Evolutionary conservation across 1,284 basidiomycete species (phyloP).

Genomic region (Cutaneotrichosporon spelunceum): DNA sequence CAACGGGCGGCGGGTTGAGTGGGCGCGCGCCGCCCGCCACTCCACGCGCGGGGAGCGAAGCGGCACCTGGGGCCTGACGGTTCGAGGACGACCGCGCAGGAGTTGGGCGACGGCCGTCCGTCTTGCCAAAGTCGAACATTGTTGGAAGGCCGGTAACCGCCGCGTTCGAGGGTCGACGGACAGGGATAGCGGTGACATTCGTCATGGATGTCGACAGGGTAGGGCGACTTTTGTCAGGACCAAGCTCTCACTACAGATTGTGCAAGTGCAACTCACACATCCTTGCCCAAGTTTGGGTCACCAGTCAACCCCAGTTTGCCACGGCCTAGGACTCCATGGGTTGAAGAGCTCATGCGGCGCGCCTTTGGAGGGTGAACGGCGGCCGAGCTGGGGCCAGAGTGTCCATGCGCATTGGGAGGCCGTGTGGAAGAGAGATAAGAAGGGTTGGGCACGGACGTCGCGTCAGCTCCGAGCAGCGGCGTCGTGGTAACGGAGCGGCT

Average conservation of each 20-base stretch:
- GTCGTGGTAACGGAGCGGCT: not conserved
- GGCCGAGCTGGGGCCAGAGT: conserved; percentile 11
- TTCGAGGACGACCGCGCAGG: conserved; percentile 14
- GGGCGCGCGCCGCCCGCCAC: conserved; percentile 17
- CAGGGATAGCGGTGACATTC: conserved; percentile 29
- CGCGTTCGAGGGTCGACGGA: conserved; percentile 33
- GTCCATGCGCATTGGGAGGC: conserved; percentile 23
- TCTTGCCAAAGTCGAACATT: conserved; percentile 48
- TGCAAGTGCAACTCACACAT: not conserved
- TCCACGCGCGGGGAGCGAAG: conserved; percentile 34
- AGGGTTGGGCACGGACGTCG: conserved; percentile 38
- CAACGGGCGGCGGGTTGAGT: conserved; percentile 16
- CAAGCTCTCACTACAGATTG: not conserved
- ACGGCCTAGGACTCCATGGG: conserved; percentile 45
- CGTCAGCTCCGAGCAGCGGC: conserved; percentile 18
- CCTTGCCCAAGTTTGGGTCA: conserved; percentile 20
- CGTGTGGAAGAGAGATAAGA: conserved; percentile 40
- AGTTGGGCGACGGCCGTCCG: conserved; percentile 35
- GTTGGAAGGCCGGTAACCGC: conserved; percentile 30
- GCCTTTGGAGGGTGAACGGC: conserved; percentile 25
- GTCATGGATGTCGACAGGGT: conserved; percentile 22
- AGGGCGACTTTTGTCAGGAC: conserved; percentile 23
- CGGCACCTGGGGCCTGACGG: conserved; percentile 26
- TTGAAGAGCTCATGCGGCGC: conserved; percentile 45
- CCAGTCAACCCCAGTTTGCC: conserved; percentile 46